These are phyloP conservation scores for Cytospora leucostoma DNA, from an alignment of 2,329 filamentous ascomycete genomes.

Conservation along the genomic window DNA sequence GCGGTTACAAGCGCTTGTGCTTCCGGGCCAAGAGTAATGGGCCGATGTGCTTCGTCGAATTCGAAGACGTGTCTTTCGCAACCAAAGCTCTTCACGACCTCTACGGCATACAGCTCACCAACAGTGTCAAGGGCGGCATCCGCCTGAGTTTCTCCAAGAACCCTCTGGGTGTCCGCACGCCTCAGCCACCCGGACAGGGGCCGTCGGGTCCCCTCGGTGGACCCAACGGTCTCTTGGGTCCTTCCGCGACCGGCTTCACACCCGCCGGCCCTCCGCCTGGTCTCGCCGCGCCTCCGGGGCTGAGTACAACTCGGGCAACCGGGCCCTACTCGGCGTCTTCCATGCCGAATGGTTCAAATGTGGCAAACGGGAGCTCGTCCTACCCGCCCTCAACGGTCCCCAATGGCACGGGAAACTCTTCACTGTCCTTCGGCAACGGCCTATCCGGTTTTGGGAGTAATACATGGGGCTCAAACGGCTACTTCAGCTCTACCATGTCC, in stretches of 20 bases:
- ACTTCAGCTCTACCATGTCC: slow-evolving; percentile 3
- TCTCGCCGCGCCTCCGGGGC: slow-evolving; percentile 72
- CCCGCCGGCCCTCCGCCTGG: slow-evolving; percentile 81
- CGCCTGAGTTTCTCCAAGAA: slow-evolving; percentile 97
- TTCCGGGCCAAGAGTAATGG: slow-evolving; percentile 95
- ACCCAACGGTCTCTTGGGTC: slow-evolving; percentile 59
- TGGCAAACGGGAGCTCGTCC: background rate
- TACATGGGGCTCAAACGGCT: slow-evolving; percentile 16
- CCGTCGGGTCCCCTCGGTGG: slow-evolving; percentile 49
- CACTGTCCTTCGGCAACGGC: slow-evolving; percentile 3
- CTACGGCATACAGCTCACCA: slow-evolving; percentile 83
- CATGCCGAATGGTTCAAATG: slow-evolving; percentile 9
- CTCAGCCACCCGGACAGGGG: slow-evolving; percentile 57
- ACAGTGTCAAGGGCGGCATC: slow-evolving; percentile 93
- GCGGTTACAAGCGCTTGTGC: slow-evolving; percentile 92
- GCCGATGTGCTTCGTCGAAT: slow-evolving; percentile 98
- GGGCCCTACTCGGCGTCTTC: slow-evolving; percentile 13
- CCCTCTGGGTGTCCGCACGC: slow-evolving; percentile 85
- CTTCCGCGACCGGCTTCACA: slow-evolving; percentile 61
- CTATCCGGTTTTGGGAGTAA: slow-evolving; percentile 8
- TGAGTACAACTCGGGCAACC: slow-evolving; percentile 44
- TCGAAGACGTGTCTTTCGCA: slow-evolving; percentile 88
- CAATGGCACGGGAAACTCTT: slow-evolving; percentile 5
- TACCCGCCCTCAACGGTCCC: slow-evolving; percentile 11
- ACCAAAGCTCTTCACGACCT: slow-evolving; percentile 89